Conservation (phyloP, 2,329 filamentous ascomycete species). For the Penicillium sp. region DNA sequence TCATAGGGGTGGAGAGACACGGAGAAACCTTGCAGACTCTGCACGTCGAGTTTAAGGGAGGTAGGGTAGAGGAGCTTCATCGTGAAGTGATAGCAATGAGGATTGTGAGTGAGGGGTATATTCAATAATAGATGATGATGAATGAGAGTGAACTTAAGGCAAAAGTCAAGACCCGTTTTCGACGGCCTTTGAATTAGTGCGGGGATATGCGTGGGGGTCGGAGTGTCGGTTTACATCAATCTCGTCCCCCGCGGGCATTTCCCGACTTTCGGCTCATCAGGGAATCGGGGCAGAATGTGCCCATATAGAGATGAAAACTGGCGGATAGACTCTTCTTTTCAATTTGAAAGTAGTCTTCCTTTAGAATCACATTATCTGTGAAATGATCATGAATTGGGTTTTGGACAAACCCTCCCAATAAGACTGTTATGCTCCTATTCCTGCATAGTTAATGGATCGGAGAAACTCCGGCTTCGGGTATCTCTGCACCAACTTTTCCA, state of each 20-base stretch:
- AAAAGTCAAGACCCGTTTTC: background rate
- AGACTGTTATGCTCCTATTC: background rate
- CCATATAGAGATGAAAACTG: background rate
- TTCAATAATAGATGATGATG: background rate
- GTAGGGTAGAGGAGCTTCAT: conserved; percentile 70
- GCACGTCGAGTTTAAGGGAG: conserved; percentile 61
- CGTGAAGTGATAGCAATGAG: conserved; percentile 25
- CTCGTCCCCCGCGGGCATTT: background rate
- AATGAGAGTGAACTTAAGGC: background rate
- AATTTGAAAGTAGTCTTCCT: background rate
- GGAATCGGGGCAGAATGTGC: background rate
- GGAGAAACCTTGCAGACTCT: conserved; percentile 62
- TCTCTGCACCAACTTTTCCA: background rate
- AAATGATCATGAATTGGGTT: too few species aligned
- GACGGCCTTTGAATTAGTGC: conserved; percentile 2
- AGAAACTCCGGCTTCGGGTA: background rate
- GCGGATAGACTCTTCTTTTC: background rate
- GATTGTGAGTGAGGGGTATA: background rate
- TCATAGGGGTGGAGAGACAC: conserved; percentile 64
- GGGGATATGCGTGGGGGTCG: conserved; percentile 9
- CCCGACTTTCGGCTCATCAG: background rate
- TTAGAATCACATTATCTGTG: background rate
- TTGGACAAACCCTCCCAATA: too few species aligned
- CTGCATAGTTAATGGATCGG: background rate
- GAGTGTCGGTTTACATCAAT: background rate